Conservation (phyloP, 164 flowering plant species). For the Echeveria elegans region DNA sequence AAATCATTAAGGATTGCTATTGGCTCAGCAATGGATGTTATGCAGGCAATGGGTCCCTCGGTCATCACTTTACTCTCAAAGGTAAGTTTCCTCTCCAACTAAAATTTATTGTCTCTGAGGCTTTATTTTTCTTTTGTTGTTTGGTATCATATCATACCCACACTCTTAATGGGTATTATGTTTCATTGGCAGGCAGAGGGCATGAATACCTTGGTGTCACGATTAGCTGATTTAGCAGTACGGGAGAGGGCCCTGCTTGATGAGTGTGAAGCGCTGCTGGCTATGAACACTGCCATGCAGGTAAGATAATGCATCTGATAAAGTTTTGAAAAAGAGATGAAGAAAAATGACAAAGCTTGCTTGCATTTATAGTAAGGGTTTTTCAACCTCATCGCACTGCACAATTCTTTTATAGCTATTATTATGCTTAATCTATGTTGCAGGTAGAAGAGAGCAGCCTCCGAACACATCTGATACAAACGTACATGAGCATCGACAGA, state of each 20-base stretch:
- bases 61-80: slow-evolving; percentile 47
- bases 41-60: slow-evolving; percentile 79
- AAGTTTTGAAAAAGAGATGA: neutral
- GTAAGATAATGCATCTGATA: neutral
- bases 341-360: no score
- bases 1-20: slow-evolving; percentile 53
- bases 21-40: slow-evolving; percentile 70
- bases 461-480: slow-evolving; percentile 62
- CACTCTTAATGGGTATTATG: neutral
- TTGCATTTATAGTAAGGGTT: no score
- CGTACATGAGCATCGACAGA: slow-evolving; percentile 24
- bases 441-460: slow-evolving; percentile 75
- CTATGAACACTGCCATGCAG: neutral
- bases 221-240: neutral
- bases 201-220: neutral
- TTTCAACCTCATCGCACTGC: neutral
- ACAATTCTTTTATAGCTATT: no score
- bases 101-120: neutral
- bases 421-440: neutral
- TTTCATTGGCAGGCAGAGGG: neutral
- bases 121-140: neutral
- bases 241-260: neutral
- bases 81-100: slow-evolving; percentile 23
- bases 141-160: neutral
- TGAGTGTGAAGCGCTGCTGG: neutral